Evolutionary conservation across 495 filamentous ascomycete genomes (phyloP).

Genomic region (Filosporella fistucella): DNA sequence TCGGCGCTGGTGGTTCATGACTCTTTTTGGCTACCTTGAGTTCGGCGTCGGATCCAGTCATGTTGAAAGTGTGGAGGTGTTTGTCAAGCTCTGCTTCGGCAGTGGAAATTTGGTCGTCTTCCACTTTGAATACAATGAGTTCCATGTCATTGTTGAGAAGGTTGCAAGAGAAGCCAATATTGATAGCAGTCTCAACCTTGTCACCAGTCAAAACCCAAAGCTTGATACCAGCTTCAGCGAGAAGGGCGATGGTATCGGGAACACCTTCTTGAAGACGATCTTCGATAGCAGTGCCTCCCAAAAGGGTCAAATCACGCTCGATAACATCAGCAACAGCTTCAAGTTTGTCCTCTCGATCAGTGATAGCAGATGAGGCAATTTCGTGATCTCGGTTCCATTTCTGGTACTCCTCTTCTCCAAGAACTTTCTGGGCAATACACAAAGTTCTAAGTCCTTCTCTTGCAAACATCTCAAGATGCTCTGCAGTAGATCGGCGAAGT

Average conservation of each 20-base stretch:
- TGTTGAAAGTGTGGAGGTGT: slow-evolving; percentile 64
- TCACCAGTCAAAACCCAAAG: slow-evolving; percentile 99
- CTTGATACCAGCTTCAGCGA: slow-evolving; percentile 94
- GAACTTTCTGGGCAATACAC: slow-evolving; percentile 83
- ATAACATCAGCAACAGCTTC: slow-evolving; percentile 87
- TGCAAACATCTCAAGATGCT: slow-evolving; percentile 95
- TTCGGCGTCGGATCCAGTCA: slow-evolving; percentile 87
- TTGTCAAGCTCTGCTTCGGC: slow-evolving; percentile 70
- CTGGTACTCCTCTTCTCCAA: slow-evolving; percentile 83
- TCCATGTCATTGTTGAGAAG: slow-evolving; percentile 98
- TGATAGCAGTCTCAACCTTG: slow-evolving; percentile 99
- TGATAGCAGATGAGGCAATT: slow-evolving; percentile 75
- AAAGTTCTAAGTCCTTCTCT: slow-evolving; percentile 92
- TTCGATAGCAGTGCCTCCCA: slow-evolving; percentile 97
- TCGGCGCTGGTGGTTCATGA: slow-evolving; percentile 79
- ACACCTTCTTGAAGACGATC: slow-evolving; percentile 97
- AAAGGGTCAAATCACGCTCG: slow-evolving; percentile 80
- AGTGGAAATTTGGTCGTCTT: slow-evolving; percentile 61
- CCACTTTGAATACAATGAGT: slow-evolving; percentile 82
- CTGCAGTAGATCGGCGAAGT: slow-evolving; percentile 75
- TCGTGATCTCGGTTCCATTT: slow-evolving; percentile 85
- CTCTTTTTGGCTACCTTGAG: slow-evolving; percentile 71
- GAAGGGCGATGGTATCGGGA: slow-evolving; percentile 89
- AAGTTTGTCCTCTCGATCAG: slow-evolving; percentile 88
- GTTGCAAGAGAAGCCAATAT: slow-evolving; percentile 99